Base-by-base conservation (phyloP, 192 early-diverging fungal genomes). In the Coemansia sp. region DNA sequence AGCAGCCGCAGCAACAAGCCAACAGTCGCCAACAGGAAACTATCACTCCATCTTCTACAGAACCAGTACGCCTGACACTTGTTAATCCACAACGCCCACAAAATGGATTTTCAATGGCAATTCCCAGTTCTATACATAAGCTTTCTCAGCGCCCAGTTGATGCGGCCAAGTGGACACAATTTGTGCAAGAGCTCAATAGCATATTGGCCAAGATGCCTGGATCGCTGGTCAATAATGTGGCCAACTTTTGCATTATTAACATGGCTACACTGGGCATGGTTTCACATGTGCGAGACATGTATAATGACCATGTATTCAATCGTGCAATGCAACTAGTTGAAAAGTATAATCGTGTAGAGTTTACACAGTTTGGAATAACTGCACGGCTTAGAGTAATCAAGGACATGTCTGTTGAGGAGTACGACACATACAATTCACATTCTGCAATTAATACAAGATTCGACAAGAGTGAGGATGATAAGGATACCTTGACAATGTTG, bases 181-280 rank as follows among this genome's bases (percentile, higher is more conserved):
- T 55, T 12, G n/a, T 55, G 6, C 16, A 22, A 6, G 55, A 79
- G 23, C 50, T 79, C 21, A 79, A 79, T 60, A 61, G 65, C 11
- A n/a, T 25, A 4, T 48, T 79, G 41, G 26, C 4, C 45, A 69
- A 70, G 52, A 47, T 71, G 6, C 76, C 76, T 0, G 76, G 76
- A 2, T 35, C 70, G 2, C n/a, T 79, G 9, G 16, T 63, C 3
- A 64, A 66, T 3, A 64, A 56, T 4, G 35, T 73, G 11, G 51
- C 76, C 1, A 43, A 63, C 16, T 66, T 69, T 37, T 79, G 76
- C 71, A 37, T 79, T 0, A 51, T 69, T 43, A 55, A 60, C 41
- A 3, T 69, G 47, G 70, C 25, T 8, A 73, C 71, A 0, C 52
- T 79, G 29, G 76, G 76, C 7, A 58, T 73, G 39, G 71, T 67